Evolutionary conservation across 495 filamentous ascomycete genomes (phyloP), one percentile per base, ranked within the genome.

Genomic region (Xylaria nigripes): DNA sequence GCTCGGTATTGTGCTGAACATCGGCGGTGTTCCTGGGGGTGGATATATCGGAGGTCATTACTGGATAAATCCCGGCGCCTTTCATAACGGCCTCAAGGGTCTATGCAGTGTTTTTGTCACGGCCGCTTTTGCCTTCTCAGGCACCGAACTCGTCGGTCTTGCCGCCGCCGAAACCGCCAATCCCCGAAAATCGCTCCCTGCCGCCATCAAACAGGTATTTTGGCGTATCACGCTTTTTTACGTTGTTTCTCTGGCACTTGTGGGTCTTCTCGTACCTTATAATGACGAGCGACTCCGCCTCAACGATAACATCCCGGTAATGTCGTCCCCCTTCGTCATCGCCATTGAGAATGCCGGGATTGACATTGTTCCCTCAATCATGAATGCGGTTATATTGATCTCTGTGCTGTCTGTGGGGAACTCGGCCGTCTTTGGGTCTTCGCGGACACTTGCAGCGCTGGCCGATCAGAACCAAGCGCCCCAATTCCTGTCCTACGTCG

Each of bases 181-280:
- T 65, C 90, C 90, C 9, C 82, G 89, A 55, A 94, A 92, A 62
- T 86, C 86, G 13, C 78, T 96, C 6, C 90, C 90, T 0, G 86
- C 84, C 0, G 90, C 90, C 41, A 81, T 91, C 62, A 94, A 94
- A 67, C 90, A 96, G 69, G 90, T 96, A 32, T 96, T 96, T 70
- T 96, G 90, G 90, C 85, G 90, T 64, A 96, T 96, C 68, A 82
- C 82, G 15, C 77, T 96, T 57, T 92, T 94, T 70, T 94, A 94
- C 69, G 72, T 92, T 25, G 81, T 89, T 48, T 84, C 85, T 3
- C 76, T 92, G 2, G 80, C 78, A 19, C 64, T 92, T 0, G 79
- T 94, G 50, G 88, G 89, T 12, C 71, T 91, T 2, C 72, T 90
- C 5, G 86, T 95, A 6, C 84, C 83, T 0, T 90, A 87, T 66